Evolutionary conservation across 179 eudicot genomes (phyloP), one percentile per base, ranked within the genome.

Genomic region (Carnegiea gigantea): DNA sequence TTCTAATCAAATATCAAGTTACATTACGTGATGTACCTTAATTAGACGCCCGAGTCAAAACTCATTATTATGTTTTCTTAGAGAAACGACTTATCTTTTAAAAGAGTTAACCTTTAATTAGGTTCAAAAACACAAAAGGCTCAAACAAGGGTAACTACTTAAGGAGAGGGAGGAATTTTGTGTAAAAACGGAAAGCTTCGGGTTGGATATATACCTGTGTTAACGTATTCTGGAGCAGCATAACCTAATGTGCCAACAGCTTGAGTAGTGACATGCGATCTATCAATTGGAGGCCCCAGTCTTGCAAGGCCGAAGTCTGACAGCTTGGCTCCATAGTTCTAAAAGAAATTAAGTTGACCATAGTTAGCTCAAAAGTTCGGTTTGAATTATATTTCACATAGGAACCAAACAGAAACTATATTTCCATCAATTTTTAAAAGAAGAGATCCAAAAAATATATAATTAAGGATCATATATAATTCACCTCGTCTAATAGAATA

Each of bases 241-340:
- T 95, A 95, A 5, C 98, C 98, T 30, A 87, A 93, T 0, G 98
- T 93, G 72, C 98, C 98, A 40, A 93, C 90, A 67, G 92, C 87
- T 40, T 88, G 87, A 0, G 98, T 93, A 26, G 95, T 89, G 4
- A 95, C 92, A 33, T 95, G 97, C 14, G 98, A 92, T 11, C 81
- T 76, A n/a, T 93, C 98, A 44, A 89, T 83, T 11, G 76, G 76
- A 4, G 98, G 98, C 9, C 98, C 98, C n/a, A 84, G 60, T 84
- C 95, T 93, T 9, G 98, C 98, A 15, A 95, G 82, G 30, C 98
- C 98, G 46, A 95, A 95, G 79, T 95, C 98, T 2, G 98, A 92
- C 36, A 95, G 93, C 86, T 95, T 95, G 14, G 98, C 93, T n/a
- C 79, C 86, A 72, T 33, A 92, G 11, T 89, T 89, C 98, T 95